phyloP scores from a whole-genome alignment of 179 eudicot genomes.

The Gypsophila paniculata region DNA sequence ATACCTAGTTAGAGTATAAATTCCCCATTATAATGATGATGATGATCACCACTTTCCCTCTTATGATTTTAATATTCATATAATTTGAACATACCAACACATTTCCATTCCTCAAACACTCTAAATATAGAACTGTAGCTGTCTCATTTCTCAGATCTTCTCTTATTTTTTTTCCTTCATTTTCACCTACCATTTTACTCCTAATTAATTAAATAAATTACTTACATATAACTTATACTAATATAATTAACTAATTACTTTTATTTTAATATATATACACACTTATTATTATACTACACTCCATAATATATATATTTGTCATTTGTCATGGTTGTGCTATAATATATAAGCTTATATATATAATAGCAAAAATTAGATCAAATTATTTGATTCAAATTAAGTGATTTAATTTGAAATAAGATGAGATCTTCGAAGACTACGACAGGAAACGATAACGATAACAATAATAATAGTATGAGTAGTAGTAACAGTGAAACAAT shows the following conservation, averaged over 20 bases:
- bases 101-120: conserved; percentile 17
- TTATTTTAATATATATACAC: too few relatives aligned
- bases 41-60: not conserved
- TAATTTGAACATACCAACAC: not conserved
- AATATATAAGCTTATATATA: not conserved
- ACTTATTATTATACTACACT: too few relatives aligned
- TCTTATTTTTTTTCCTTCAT: not conserved
- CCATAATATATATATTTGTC: too few relatives aligned
- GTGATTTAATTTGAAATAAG: not conserved
- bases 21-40: conserved; percentile 2
- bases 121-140: conserved; percentile 12
- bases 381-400: not conserved
- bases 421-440: conserved; percentile 27
- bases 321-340: not conserved
- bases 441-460: not conserved
- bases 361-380: not conserved
- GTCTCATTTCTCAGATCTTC: conserved; percentile 21
- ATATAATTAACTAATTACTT: too few relatives aligned
- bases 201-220: too few relatives aligned
- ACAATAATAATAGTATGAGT: not conserved
- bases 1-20: not conserved
- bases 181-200: not conserved
- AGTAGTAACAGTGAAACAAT: not conserved
- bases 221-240: too few relatives aligned
- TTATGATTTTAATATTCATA: not conserved